Base-by-base conservation (phyloP, 1,139 yeast species). In the Yamadazyma taylorii region DNA sequence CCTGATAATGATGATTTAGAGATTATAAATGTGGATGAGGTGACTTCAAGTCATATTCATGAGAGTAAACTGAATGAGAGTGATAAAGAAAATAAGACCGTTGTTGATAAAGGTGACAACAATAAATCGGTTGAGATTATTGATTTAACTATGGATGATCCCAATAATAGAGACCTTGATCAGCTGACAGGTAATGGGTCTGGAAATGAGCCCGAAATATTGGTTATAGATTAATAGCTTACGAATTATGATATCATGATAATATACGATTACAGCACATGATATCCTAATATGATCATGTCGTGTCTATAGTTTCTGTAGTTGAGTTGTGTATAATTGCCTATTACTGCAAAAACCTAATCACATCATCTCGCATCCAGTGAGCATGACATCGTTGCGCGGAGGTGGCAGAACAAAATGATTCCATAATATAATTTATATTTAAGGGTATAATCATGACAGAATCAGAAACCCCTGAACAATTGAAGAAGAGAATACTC, bases 1-100 rank as follows among this genome's bases (percentile, higher is more conserved):
- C 66, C 66, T 2, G 53, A 51, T 5, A 71, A 64, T 34, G 56
- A 58, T 9, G 77, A 71, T 3, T 48, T 71, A 15, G 64, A 54
- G 30, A 38, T 42, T 4, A 27, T 34, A 10, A 12, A 33, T 15
- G 24, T 24, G 24, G 29, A 16, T 8, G 14, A 17, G 24, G 24
- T 8, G 12, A 7, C 13, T 12, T 7, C 21, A 28, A 13, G 14
- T 12, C n/a, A 5, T 10, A n/a, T 9, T 9, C 16, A 17, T 17
- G 24, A 26, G 30, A 24, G 11, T 13, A 14, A 25, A 34, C 10
- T 15, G 22, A 13, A n/a, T n/a, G n/a, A n/a, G n/a, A n/a, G n/a
- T n/a, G n/a, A n/a, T n/a, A n/a, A n/a, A n/a, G n/a, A n/a, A n/a
- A n/a, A n/a, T n/a, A n/a, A n/a, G n/a, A n/a, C n/a, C n/a, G n/a